Evolutionary conservation across 1,284 basidiomycete species (phyloP), one percentile per base, ranked within the genome.

Genomic region (Papiliotrema laurentii): DNA sequence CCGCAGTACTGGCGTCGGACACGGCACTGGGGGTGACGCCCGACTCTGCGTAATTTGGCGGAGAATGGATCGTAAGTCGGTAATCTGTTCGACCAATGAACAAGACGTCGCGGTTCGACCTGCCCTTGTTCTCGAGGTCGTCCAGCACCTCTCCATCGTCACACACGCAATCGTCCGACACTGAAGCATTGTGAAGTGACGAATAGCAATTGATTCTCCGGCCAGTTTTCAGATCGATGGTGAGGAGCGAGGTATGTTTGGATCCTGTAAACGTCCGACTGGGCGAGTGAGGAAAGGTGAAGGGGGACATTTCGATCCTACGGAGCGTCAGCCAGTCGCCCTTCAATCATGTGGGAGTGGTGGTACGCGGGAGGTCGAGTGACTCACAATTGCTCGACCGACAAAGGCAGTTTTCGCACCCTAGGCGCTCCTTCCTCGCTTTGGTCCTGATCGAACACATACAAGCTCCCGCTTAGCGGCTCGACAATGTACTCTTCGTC

Each of bases 401-500:
- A 66, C 35, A 72, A 50, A 21, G 72, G 72, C 14, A 74, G 56
- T 47, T 69, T 69, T 39, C 71, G 59, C 19, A 73, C 56, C 43
- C 61, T 69, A n/a, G 65, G 68, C 13, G 54, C 40, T 13, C 53
- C 54, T 2, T 48, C 51, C 35, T 51, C 58, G 14, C 56, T 57
- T 18, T 60, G 55, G 18, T 61, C 58, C n/a, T 61, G 54, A n/a
- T 69, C 68, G 45, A 68, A 66, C 31, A 70, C 70, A 43, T 64
- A 74, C 35, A 74, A 51, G 39, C 61, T 61, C 22, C 72, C 72
- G 47, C 67, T 70, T 14, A 72, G 60, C 2, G 72, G 72, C 51
- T 74, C 72, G 36, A 74, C 66, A 35, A 74, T 71, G 49, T 71
- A 74, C 42, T 69, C 65, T 43, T 65, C 61, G n/a, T 56, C 59